Evolutionary conservation across 2,329 filamentous ascomycete genomes (phyloP).

Genomic region (Botryotinia narcissicola): DNA sequence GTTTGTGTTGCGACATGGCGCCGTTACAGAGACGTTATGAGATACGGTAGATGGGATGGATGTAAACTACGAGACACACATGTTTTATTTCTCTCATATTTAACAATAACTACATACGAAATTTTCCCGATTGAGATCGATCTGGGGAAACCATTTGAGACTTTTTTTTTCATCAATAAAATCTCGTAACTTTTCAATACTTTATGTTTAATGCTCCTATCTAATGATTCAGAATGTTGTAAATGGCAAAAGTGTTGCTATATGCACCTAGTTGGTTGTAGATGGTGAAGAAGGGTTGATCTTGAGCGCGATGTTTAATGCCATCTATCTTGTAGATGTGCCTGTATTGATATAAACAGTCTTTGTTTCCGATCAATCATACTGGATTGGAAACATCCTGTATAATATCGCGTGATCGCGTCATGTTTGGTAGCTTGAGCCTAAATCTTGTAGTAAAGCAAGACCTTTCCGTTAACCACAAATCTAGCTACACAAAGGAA

Average conservation of each 20-base stretch:
- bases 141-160: neutral
- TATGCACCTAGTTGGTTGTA: neutral
- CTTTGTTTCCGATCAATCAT: neutral
- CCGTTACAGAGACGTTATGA: neutral
- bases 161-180: neutral
- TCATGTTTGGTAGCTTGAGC: neutral
- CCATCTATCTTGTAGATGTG: neutral
- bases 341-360: neutral
- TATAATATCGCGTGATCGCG: neutral
- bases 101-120: neutral
- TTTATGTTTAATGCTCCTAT: neutral
- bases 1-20: neutral
- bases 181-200: neutral
- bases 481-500: neutral
- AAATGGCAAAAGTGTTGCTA: neutral
- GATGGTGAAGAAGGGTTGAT: neutral
- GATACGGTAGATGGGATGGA: neutral
- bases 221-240: neutral
- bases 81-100: neutral
- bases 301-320: neutral
- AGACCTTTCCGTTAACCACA: neutral
- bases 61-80: neutral
- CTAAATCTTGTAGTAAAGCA: neutral
- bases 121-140: neutral
- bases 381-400: neutral